Evolutionary conservation across 1,139 yeast genomes (phyloP).

Genomic region (Pichia sp.): DNA sequence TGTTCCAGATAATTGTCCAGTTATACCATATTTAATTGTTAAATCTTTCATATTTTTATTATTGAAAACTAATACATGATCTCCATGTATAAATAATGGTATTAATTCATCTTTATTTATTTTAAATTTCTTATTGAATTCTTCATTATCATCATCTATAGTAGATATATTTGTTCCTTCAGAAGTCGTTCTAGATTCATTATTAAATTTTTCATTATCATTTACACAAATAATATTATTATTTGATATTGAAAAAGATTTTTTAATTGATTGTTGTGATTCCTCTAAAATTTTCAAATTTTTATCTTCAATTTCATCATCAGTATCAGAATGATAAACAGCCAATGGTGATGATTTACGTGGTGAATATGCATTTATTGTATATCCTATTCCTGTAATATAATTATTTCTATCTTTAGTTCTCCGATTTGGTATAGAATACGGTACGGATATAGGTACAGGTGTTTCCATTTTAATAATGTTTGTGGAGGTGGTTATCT

Average conservation of each 20-base stretch:
- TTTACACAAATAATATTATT: neutral
- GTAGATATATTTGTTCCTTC: conserved; percentile 1
- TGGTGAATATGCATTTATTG: conserved; percentile 2
- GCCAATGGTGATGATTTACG: conserved; percentile 11
- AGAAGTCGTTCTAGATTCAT: conserved; percentile 1
- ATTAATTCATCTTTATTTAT: conserved; percentile 1
- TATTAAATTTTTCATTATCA: neutral
- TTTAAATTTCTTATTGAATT: neutral
- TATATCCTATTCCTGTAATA: neutral
- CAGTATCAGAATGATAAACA: neutral
- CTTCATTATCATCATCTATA: neutral
- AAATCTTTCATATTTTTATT: conserved; percentile 45
- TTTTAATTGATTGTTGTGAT: neutral
- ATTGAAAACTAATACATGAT: conserved; percentile 46
- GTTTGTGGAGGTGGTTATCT: neutral
- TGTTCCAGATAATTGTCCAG: conserved; percentile 79
- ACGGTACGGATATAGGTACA: neutral
- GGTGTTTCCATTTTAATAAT: conserved; percentile 3
- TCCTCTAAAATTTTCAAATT: too few species aligned
- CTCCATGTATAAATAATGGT: conserved; percentile 33
- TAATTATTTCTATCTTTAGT: neutral
- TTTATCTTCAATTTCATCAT: neutral
- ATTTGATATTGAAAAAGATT: conserved; percentile 4
- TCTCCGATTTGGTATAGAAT: neutral
- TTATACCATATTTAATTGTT: conserved; percentile 47